These are phyloP conservation scores for Hepatocystis sp. DNA, from an alignment of 169 alveolate genomes.

Conservation along the genomic window DNA sequence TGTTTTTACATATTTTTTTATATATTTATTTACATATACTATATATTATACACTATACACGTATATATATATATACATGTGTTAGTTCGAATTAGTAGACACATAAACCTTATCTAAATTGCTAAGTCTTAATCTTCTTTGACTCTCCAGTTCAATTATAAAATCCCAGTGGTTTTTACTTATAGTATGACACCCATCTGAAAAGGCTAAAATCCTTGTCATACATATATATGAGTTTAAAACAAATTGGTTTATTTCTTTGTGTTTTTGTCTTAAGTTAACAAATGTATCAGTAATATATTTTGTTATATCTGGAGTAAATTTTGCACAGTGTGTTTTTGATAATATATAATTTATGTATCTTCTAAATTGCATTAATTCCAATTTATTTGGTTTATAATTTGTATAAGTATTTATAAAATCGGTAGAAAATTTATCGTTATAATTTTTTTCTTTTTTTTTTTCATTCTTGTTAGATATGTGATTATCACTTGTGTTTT, in stretches of 20 bases:
- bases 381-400: constrained; percentile 47
- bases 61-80: too few species aligned
- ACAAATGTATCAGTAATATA: constrained; percentile 68
- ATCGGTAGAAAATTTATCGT: constrained; percentile 16
- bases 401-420: constrained; percentile 31
- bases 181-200: constrained; percentile 61
- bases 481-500: neutral
- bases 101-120: constrained; percentile 30
- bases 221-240: constrained; percentile 73
- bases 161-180: constrained; percentile 46
- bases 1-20: too few species aligned
- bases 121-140: constrained; percentile 32
- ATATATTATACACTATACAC: too few species aligned
- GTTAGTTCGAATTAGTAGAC: too few species aligned
- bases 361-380: constrained; percentile 75
- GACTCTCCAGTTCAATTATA: constrained; percentile 45
- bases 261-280: constrained; percentile 42
- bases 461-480: neutral
- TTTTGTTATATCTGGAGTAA: constrained; percentile 21
- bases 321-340: constrained; percentile 69
- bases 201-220: constrained; percentile 71
- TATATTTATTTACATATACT: too few species aligned
- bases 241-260: constrained; percentile 56
- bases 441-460: neutral
- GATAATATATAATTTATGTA: constrained; percentile 67